Evolutionary conservation across 225 moss, liverwort and hornwort species (phyloP).

Genomic region (Climacium dendroides): DNA sequence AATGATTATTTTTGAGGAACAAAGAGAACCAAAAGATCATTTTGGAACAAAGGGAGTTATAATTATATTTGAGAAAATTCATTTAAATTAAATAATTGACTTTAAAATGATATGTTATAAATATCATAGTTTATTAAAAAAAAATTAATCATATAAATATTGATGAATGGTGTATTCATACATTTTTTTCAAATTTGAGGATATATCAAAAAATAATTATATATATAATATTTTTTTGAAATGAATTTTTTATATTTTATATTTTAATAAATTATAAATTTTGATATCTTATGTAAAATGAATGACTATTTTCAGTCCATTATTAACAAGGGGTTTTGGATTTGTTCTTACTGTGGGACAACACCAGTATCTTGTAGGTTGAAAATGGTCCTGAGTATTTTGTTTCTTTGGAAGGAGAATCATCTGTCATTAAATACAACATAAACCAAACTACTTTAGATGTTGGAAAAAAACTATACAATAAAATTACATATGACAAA

Average conservation of each 20-base stretch:
- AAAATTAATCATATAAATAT: neutral
- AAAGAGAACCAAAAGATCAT: no score
- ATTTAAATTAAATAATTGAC: neutral
- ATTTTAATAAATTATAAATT: neutral
- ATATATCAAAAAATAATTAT: neutral
- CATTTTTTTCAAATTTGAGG: fast-evolving
- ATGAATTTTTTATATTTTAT: neutral
- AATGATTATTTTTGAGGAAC: no score
- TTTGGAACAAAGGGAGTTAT: no score
- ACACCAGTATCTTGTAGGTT: conserved; percentile 53
- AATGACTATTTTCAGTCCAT: neutral
- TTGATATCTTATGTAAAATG: neutral
- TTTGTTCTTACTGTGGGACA: neutral
- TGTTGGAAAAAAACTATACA: conserved; percentile 47
- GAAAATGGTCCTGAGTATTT: conserved; percentile 70
- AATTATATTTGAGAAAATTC: no score
- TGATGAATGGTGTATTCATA: fast-evolving
- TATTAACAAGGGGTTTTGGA: neutral
- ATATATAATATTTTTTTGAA: no score
- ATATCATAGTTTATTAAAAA: no score
- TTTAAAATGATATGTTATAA: neutral
- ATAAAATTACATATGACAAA: conserved; percentile 27
- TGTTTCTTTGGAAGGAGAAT: conserved; percentile 49
- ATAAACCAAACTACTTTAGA: conserved; percentile 37
- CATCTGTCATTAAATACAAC: conserved; percentile 46